Percentiles rank a stretch among this genome's conserved stretches.
These are phyloP conservation scores for Penicillium chermesinum DNA, from an alignment of 495 filamentous ascomycete genomes.

Conservation along the genomic window DNA sequence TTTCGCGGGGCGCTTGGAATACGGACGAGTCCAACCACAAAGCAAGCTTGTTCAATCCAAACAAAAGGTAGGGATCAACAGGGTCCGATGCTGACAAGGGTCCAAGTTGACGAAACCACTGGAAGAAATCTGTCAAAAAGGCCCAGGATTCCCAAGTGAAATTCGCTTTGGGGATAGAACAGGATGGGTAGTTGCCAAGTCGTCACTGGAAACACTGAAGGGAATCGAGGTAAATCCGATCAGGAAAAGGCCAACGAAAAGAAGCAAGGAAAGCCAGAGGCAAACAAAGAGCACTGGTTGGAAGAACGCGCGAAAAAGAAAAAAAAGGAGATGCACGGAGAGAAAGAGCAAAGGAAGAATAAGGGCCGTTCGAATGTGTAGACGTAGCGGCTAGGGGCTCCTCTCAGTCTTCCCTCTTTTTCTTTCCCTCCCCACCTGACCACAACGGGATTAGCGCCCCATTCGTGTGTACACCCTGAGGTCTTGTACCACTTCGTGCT, in stretches of 20 bases:
- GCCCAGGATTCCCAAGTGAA: not conserved
- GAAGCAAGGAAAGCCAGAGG: conserved; percentile 8
- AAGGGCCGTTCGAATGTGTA: conserved; percentile 12
- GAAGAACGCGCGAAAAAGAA: conserved; percentile 16
- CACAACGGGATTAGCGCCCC: conserved; percentile 23
- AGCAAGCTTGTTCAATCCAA: conserved; percentile 12
- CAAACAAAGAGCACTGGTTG: conserved; percentile 7
- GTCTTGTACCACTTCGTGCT: conserved; percentile 8
- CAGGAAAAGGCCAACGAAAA: conserved; percentile 5
- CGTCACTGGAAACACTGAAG: conserved; percentile 6
- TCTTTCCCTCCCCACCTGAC: conserved; percentile 8
- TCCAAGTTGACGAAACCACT: conserved; percentile 2
- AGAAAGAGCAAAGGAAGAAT: conserved; percentile 15
- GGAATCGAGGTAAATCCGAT: conserved; percentile 6
- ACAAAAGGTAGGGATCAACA: conserved; percentile 7
- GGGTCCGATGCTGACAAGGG: too few relatives aligned
- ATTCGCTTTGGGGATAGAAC: not conserved
- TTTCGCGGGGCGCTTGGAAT: not conserved
- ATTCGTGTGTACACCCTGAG: conserved; percentile 18
- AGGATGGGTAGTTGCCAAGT: not conserved
- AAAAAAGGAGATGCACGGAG: conserved; percentile 14
- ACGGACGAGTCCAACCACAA: conserved; percentile 12
- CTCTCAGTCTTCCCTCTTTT: not conserved
- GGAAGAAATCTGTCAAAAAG: conserved; percentile 16
- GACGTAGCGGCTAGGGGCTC: conserved; percentile 34